Evolutionary conservation across 225 moss, liverwort and hornwort genomes (phyloP).

Genomic region (Physcomitrellopsis africana): DNA sequence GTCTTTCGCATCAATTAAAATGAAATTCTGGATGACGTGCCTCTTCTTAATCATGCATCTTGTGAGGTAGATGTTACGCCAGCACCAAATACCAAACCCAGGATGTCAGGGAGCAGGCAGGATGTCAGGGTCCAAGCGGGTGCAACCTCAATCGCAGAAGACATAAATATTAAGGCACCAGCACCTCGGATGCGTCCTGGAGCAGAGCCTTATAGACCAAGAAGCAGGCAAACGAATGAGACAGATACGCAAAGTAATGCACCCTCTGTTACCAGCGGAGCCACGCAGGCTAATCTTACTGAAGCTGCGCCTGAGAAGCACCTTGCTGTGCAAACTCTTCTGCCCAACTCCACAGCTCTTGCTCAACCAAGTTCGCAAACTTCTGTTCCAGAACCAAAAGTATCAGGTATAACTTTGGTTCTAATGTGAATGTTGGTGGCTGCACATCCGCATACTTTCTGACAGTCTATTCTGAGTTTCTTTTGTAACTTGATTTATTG

Average conservation of each 20-base stretch:
- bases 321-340: conserved; percentile 17
- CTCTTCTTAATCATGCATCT: conserved; percentile 15
- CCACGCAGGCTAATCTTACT: conserved; percentile 31
- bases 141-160: conserved; percentile 25
- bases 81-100: conserved; percentile 25
- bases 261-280: conserved; percentile 33
- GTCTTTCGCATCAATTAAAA: neutral
- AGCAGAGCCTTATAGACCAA: conserved; percentile 84
- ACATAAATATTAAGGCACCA: conserved; percentile 30
- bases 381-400: conserved; percentile 41
- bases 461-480: neutral
- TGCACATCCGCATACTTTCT: conserved; percentile 12
- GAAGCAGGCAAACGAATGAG: conserved; percentile 47
- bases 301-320: conserved; percentile 34
- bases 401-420: conserved; percentile 32
- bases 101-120: conserved; percentile 22
- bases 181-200: conserved; percentile 65
- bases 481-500: conserved; percentile 1
- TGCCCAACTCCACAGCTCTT: conserved; percentile 12
- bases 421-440: neutral
- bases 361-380: conserved; percentile 29
- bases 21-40: neutral
- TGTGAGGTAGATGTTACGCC: conserved; percentile 30
- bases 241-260: conserved; percentile 24
- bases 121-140: conserved; percentile 40